Conservation (phyloP, 2,329 filamentous ascomycete species). For the Fulvia fulva region DNA sequence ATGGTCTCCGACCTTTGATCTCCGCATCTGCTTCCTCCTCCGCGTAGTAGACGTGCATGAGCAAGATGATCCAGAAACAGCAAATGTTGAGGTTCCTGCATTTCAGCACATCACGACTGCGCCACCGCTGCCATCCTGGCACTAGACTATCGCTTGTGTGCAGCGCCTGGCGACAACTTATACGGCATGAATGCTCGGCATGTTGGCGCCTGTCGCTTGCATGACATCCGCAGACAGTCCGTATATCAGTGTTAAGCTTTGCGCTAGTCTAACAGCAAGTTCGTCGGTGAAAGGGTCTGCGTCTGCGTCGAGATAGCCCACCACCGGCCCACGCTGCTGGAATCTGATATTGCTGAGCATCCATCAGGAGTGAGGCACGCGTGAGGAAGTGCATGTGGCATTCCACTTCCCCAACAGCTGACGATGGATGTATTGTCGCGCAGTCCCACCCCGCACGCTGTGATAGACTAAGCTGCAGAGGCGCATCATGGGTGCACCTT, state of each 20-base stretch:
- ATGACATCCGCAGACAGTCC: background rate
- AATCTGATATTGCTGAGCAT: background rate
- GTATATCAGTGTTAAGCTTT: background rate
- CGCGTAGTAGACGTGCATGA: conserved; percentile 70
- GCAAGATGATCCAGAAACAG: conserved; percentile 61
- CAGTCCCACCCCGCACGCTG: too few relatives aligned
- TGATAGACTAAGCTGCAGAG: too few relatives aligned
- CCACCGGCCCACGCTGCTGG: background rate
- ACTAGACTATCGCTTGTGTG: background rate
- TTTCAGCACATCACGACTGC: background rate
- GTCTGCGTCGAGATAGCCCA: background rate
- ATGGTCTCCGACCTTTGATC: conserved; percentile 22
- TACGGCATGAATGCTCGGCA: background rate
- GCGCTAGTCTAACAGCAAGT: background rate
- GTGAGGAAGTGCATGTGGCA: background rate
- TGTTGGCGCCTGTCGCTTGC: background rate
- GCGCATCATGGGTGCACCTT: too few relatives aligned
- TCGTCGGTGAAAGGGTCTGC: background rate
- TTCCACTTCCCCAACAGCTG: background rate
- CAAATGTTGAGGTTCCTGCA: background rate
- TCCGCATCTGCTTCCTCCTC: conserved; percentile 30
- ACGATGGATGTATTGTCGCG: background rate
- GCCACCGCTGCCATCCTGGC: background rate
- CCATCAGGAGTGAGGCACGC: background rate
- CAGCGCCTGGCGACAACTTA: background rate